A percentile compares a stretch with the other conserved stretches of the same genome.
Evolutionary conservation across 768 basidiomycete species (phyloP).

Genomic region (Zangia roseola): DNA sequence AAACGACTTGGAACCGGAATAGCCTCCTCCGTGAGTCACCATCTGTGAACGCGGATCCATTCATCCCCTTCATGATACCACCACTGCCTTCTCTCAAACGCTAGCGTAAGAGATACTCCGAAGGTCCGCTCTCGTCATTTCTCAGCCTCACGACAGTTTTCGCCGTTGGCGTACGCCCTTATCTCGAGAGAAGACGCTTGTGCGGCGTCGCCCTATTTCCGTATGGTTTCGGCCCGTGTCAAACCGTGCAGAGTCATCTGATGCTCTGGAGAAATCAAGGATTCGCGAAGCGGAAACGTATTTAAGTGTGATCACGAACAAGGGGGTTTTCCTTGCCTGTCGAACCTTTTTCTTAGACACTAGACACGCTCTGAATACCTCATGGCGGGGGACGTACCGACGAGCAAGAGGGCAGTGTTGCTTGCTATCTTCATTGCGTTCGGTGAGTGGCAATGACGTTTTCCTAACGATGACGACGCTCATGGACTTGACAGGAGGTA

Average conservation of each 20-base stretch:
- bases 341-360: neutral
- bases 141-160: neutral
- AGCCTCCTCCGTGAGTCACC: neutral
- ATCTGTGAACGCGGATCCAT: neutral
- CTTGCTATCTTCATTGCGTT: slow-evolving; percentile 74
- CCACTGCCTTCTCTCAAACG: neutral
- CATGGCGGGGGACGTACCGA: slow-evolving; percentile 48
- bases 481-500: slow-evolving; percentile 20
- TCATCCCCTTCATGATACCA: neutral
- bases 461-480: neutral
- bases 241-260: slow-evolving; percentile 13
- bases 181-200: neutral
- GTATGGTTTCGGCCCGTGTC: slow-evolving; percentile 5
- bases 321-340: neutral
- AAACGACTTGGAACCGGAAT: neutral
- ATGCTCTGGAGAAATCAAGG: slow-evolving; percentile 3
- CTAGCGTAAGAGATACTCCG: neutral
- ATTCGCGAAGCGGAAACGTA: slow-evolving; percentile 4
- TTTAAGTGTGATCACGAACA: slow-evolving; percentile 3
- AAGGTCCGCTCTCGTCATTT: neutral
- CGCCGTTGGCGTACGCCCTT: neutral
- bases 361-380: neutral
- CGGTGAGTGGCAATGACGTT: slow-evolving; percentile 41
- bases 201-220: slow-evolving; percentile 3
- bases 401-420: slow-evolving; percentile 60